Percentiles rank a stretch among this genome's conserved stretches.
Evolutionary conservation across 257 asterid species (phyloP).

Genomic region (Datura wrightii): DNA sequence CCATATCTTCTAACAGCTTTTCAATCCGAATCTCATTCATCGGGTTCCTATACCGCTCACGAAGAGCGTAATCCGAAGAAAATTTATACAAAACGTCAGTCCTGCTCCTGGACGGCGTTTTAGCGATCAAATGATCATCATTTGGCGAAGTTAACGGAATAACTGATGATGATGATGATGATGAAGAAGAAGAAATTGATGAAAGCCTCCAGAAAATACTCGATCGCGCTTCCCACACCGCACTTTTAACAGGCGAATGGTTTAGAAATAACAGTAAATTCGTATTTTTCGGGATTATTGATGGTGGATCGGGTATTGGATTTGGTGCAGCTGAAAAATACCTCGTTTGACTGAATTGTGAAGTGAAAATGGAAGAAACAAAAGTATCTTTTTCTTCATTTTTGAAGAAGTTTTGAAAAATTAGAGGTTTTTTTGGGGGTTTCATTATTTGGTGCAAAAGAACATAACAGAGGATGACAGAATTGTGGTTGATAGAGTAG

Average conservation of each 20-base stretch:
- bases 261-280: conserved; percentile 76
- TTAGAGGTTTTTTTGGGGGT: not conserved
- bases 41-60: conserved; percentile 87
- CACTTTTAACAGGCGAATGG: conserved; percentile 90
- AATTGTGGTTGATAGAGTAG: not conserved
- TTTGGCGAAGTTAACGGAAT: conserved; percentile 37
- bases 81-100: conserved; percentile 66
- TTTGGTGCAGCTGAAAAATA: conserved; percentile 49
- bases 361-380: not conserved
- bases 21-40: conserved; percentile 84
- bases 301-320: conserved; percentile 9
- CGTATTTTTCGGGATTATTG: conserved; percentile 52
- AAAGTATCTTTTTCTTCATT: not conserved
- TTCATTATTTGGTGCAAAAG: not conserved
- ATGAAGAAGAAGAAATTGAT: conserved; percentile 34
- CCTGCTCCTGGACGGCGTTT: conserved; percentile 66
- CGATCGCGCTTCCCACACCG: conserved; percentile 87
- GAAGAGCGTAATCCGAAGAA: conserved; percentile 66
- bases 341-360: conserved; percentile 41
- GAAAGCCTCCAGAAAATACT: conserved; percentile 51
- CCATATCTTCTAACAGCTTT: conserved; percentile 88
- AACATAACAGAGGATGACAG: not conserved
- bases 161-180: conserved; percentile 34
- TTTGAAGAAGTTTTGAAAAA: not conserved
- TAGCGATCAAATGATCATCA: conserved; percentile 49